Base-by-base conservation (phyloP, 495 filamentous ascomycete genomes). In the Rhypophila decipiens region DNA sequence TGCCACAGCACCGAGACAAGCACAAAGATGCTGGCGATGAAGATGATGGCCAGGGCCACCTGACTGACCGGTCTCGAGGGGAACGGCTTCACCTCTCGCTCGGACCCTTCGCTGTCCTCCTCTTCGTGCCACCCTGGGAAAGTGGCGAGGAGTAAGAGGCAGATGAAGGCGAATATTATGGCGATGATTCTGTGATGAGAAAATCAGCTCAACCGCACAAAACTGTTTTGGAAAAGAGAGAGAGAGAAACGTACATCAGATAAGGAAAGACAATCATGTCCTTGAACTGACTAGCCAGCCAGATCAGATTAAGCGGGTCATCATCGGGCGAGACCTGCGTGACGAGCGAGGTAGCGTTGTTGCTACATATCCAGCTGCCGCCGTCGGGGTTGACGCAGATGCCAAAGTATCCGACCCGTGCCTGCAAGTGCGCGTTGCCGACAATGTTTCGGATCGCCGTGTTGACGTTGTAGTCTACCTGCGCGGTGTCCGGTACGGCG, bases 101-200 rank as follows among this genome's bases (percentile, higher is more conserved):
- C 81, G 39, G 74, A 77, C 5, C 84, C 85, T 24, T 69, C 68
- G 24, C 64, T 72, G 66, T 85, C 82, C 44, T 77, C 74, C 58
- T 85, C 82, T 64, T 87, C 82, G 67, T 88, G 86, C 77, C 86
- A 90, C 52, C 85, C 85, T 15, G 86, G 86, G 69, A 90, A 88
- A 9, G 85, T 90, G 13, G 85, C 84, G 17, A 90, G 75, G 15
- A 90, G 72, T 42, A 88, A 67, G 58, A 90, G 77, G 56, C 78
- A 83, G 50, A 90, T 71, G 63, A 88, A 85, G 47, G 86, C 86
- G 53, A 90, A 82, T 57, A 88, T 82, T 52, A 89, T 87, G 42
- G 86, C 86, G 58, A 88, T 83, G 72, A 90, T 89, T 51, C 79
- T 84, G 15, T 4, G 8, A n/a, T 15, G 29, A 22, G 21, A n/a